Base-by-base conservation (phyloP, 306 rosid genomes). In the Prosopis cineraria region DNA sequence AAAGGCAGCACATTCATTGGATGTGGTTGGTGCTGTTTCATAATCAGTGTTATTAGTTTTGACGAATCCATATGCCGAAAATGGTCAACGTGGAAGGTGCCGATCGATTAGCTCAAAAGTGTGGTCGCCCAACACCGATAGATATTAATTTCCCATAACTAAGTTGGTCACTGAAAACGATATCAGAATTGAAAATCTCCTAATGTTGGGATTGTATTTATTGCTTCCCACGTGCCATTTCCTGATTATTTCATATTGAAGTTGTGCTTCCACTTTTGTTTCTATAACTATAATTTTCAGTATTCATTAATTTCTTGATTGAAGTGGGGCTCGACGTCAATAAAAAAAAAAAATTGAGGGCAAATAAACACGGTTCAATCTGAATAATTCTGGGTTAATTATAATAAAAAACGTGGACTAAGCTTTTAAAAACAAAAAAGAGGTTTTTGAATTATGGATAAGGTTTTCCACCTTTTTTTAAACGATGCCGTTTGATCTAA, bases 71-170 rank as follows among this genome's bases (percentile, higher is more conserved):
- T 50, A 19, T 5, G 8, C 56, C n/a, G 10, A 20, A 52, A 1
- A 31, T 52, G 59, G 59, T 6, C 59, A n/a, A n/a, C 59, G 20
- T 52, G 59, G 59, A 52, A 52, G 59, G 59, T 52, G 59, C 59
- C 59, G n/a, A n/a, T n/a, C n/a, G n/a, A n/a, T 33, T 33, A 5
- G 36, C 36, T 2, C 36, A 33, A 8, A 9, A 55, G 31, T 0
- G 62, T 55, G 29, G 62, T 10, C 62, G 3, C 31, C 11, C 27
- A 50, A 17, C 19, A 47, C 6, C 9, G 17, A 47, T 1, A 20
- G 25, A 7, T n/a, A 48, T 20, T n/a, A n/a, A n/a, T 52, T 7
- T 50, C 29, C 0, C 12, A 52, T 52, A 55, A 50, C 56, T 55
- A 55, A 52, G 62, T 55, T 55, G 62, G 62, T 55, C 62, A 22